Evolutionary conservation across 305 asterid species (phyloP).

Genomic region (Andrographis paniculata): DNA sequence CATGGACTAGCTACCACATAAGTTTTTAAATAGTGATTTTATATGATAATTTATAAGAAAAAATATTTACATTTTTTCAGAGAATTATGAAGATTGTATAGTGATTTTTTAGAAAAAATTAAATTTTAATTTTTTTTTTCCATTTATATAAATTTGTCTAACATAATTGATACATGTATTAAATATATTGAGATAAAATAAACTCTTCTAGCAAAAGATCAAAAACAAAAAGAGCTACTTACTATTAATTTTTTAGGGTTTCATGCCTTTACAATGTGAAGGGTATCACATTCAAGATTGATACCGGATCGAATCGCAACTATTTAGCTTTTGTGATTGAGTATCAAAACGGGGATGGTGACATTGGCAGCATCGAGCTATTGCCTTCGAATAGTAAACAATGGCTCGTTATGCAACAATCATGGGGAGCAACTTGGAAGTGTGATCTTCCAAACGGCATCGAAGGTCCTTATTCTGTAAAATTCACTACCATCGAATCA

Average conservation of each 20-base stretch:
- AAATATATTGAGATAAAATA: no score
- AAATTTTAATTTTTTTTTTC: no score
- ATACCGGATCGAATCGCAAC: conserved; percentile 17
- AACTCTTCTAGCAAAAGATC: not conserved
- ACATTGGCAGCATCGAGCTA: conserved; percentile 11
- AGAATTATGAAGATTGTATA: no score
- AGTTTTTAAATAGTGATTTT: no score
- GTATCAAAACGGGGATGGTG: conserved; percentile 17
- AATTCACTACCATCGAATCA: conserved; percentile 10
- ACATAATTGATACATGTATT: no score
- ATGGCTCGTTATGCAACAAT: conserved; percentile 14
- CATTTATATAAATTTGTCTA: no score
- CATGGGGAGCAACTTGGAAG: conserved; percentile 24
- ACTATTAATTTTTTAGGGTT: conserved; percentile 14
- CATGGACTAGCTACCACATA: no score
- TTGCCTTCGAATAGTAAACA: conserved; percentile 3
- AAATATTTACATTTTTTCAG: no score
- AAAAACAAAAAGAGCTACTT: no score
- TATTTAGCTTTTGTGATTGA: conserved; percentile 21
- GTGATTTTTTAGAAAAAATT: no score
- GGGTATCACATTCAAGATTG: conserved; percentile 19
- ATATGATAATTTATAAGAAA: no score
- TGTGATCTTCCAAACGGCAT: not conserved
- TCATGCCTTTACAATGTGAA: conserved; percentile 1
- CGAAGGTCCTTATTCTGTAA: conserved; percentile 17